Percentiles rank a stretch among this genome's conserved stretches.
These are phyloP conservation scores for Cercis canadensis DNA, from an alignment of 306 rosid genomes.

Conservation along the genomic window DNA sequence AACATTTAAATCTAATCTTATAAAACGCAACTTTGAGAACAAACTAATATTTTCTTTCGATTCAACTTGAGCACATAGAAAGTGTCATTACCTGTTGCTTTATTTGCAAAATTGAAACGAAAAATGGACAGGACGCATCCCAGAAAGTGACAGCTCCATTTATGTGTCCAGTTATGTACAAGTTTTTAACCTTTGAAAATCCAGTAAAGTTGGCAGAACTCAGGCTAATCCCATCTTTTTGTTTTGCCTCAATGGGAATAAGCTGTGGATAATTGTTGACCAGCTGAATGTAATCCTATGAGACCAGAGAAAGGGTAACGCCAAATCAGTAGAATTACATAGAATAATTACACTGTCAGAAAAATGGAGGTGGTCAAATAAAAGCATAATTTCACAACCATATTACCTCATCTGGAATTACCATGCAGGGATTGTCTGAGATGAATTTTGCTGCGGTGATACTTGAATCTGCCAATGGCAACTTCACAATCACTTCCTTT, in stretches of 20 bases:
- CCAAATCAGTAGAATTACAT: conserved; percentile 24
- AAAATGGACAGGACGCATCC: conserved; percentile 79
- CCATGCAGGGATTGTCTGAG: conserved; percentile 52
- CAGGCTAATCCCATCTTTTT: conserved; percentile 56
- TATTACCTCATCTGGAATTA: conserved; percentile 67
- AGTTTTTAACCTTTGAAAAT: conserved; percentile 66
- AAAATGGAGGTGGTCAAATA: not conserved
- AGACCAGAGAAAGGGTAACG: conserved; percentile 32
- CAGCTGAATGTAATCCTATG: conserved; percentile 65
- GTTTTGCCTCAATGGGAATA: conserved; percentile 61
- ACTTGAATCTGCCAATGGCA: conserved; percentile 75
- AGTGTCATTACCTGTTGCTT: conserved; percentile 74
- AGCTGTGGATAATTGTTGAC: conserved; percentile 64
- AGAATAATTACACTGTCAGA: conserved; percentile 12
- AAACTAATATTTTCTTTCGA: no score
- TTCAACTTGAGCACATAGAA: conserved; percentile 12
- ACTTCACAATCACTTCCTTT: conserved; percentile 73
- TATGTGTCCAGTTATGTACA: conserved; percentile 87
- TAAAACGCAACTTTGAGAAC: no score
- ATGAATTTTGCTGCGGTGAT: conserved; percentile 69
- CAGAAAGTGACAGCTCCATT: conserved; percentile 81
- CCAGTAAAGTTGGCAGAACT: conserved; percentile 62
- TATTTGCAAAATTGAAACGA: conserved; percentile 66
- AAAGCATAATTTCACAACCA: not conserved
- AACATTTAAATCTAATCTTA: not conserved